Base-by-base conservation (phyloP, 306 rosid species). In the Betula pendula region DNA sequence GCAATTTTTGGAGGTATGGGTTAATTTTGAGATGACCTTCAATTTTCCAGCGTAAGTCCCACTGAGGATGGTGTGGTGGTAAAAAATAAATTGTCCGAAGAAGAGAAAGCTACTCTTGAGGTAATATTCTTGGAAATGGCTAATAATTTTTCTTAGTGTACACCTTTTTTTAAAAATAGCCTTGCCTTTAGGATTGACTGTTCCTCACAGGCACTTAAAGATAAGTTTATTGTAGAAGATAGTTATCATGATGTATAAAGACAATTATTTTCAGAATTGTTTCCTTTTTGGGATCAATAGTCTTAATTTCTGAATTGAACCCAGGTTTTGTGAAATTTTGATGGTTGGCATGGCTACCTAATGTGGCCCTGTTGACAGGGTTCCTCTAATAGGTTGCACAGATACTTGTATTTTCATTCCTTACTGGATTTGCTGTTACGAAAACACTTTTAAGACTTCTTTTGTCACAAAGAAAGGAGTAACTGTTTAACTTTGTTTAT, bases 101-200 rank as follows among this genome's bases (percentile, higher is more conserved):
- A 90, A 84, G 97, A 89, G 71, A 89, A 90, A 81, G 83, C 81
- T 70, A 73, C 69, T 68, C 95, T 94, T 85, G 87, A 90, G 96
- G 98, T 94, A 79, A 74, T 62, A 81, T 79, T 87, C 82, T 56
- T 38, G 33, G 27, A 65, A 65, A 35, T 35, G 15, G 20, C 25
- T 65, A 31, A 38, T 65, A 65, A 35, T 8, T 65, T 65, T 35
- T 65, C 38, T n/a, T n/a, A 35, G 27, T 1, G 2, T 33, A 24
- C 24, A 56, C 6, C 24, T 24, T 22, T 56, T 55, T 11, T 55
- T 55, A 55, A 2, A 15, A 11, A 55, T 56, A 24, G 63, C 63
- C 29, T 22, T 55, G 63, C 63, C 63, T 22, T 55, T 56, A 56
- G 27, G 63, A 22, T 56, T 9, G 17, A 22, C 16, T 56, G 24